A percentile compares a stretch with the other conserved stretches of the same genome.
These are phyloP conservation scores for Myxozyma geophila DNA, from an alignment of 805 yeast genomes.

Conservation along the genomic window DNA sequence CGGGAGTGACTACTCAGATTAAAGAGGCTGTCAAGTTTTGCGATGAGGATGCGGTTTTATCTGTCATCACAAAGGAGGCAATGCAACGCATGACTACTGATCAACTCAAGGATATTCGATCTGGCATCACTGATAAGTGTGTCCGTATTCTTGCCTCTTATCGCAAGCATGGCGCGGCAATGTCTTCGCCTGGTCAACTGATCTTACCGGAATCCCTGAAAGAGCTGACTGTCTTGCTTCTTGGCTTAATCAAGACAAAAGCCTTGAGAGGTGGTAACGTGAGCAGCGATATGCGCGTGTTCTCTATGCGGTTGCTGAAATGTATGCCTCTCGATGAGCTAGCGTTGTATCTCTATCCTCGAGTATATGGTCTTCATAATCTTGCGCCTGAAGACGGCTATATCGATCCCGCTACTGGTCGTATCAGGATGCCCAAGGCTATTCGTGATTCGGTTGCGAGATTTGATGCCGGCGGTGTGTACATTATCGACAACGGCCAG, in stretches of 20 bases:
- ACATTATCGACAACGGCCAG: constrained; percentile 72
- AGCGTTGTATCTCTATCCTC: constrained; percentile 75
- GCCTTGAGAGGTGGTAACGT: constrained; percentile 60
- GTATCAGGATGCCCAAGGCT: constrained; percentile 57
- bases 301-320: constrained; percentile 56
- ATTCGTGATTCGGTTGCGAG: constrained; percentile 51
- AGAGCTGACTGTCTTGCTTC: constrained; percentile 67
- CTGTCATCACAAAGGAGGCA: constrained; percentile 51
- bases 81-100: constrained; percentile 32
- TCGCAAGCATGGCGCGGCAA: constrained; percentile 51
- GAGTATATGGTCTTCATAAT: constrained; percentile 72
- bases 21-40: constrained; percentile 77
- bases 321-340: constrained; percentile 61
- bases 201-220: constrained; percentile 81
- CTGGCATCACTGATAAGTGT: constrained; percentile 57
- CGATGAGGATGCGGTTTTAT: constrained; percentile 70
- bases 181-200: constrained; percentile 60
- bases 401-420: constrained; percentile 43
- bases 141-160: constrained; percentile 64
- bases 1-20: constrained; percentile 76
- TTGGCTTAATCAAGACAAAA: constrained; percentile 70
- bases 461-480: constrained; percentile 71
- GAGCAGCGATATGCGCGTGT: constrained; percentile 67
- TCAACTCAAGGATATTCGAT: constrained; percentile 54
- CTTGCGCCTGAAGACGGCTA: constrained; percentile 63